Base-by-base conservation (phyloP, 2,329 filamentous ascomycete genomes). In the Paecilomyces variotii region DNA sequence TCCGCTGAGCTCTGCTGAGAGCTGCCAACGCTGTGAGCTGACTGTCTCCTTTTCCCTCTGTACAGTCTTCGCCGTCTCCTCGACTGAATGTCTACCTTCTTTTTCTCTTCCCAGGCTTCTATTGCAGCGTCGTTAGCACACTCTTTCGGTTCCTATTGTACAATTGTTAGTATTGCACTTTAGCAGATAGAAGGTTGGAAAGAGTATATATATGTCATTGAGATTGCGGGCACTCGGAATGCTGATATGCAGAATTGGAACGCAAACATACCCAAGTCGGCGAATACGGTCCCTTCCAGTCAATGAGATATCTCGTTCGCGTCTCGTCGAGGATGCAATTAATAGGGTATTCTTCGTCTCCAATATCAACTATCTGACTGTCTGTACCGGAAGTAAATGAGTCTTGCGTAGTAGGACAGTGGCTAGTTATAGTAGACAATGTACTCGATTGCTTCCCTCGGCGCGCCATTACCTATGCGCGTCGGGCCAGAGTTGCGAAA, bases 281-380 rank as follows among this genome's bases (percentile, higher is more conserved):
- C 32, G 68, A 63, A 62, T 68, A 76, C 28, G 65, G 62, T 7
- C 70, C 72, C 57, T 71, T 68, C 73, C 72, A 75, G 34, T 74
- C 72, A 60, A 76, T 72, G 28, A 75, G 64, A 63, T 74, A 76
- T 54, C 71, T 64, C 19, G 64, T 63, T 52, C 65, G 58, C 32
- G 66, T 67, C 63, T 76, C 72, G 61, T 69, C 69, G 58, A 74
- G 65, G 54, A 74, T 74, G 59, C 65, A 66, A 56, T 72, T 72
- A 50, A 73, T 72, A 57, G 65, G 66, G 61, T 64, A 73, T 63
- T 74, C 70, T 59, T 68, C 65, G 51, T 70, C 67, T n/a, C 56
- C 64, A 53, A 67, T 53, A 30, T 54, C 53, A 56, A 56, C n/a
- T 7, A 14, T 7, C 39, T 45, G 39, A 14, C 65, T 62, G 53